Evolutionary conservation across 306 rosid genomes (phyloP).

Genomic region (Lathyrus sativus): DNA sequence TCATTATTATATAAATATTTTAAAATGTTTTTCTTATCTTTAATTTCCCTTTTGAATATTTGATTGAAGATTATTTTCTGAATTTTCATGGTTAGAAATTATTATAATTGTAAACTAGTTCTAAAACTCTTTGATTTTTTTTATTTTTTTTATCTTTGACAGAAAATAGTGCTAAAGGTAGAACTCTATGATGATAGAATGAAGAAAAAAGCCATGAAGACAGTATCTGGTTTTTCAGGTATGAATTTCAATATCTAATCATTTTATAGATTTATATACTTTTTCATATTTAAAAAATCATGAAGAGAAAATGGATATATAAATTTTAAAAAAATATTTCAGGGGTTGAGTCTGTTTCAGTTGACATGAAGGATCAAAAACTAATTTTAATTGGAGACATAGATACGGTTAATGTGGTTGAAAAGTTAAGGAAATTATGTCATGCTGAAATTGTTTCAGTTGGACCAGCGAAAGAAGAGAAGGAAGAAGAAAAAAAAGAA

Average conservation of each 20-base stretch:
- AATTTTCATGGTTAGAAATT: slow-evolving; percentile 21
- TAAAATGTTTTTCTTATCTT: neutral
- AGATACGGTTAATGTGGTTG: slow-evolving; percentile 58
- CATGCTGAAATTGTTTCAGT: slow-evolving; percentile 61
- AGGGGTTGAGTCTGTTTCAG: slow-evolving; percentile 75
- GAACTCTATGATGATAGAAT: slow-evolving; percentile 48
- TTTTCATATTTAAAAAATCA: neutral
- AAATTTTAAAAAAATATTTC: neutral
- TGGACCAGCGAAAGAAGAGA: slow-evolving; percentile 71
- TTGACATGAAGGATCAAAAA: slow-evolving; percentile 70
- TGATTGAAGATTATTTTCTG: neutral
- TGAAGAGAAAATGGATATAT: neutral
- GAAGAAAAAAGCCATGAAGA: slow-evolving; percentile 64
- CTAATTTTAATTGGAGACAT: slow-evolving; percentile 67
- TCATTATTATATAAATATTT: neutral
- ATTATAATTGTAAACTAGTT: neutral
- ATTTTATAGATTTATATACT: neutral
- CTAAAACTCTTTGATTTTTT: neutral
- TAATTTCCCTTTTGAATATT: neutral
- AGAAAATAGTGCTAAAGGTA: slow-evolving; percentile 69
- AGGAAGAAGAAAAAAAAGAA: slow-evolving; percentile 50
- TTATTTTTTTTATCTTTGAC: slow-evolving; percentile 32
- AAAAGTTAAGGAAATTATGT: slow-evolving; percentile 63
- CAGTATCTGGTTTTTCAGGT: slow-evolving; percentile 74
- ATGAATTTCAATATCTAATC: neutral